A percentile compares a stretch with the other conserved stretches of the same genome.
Conservation (phyloP, 768 basidiomycete species). For the Mycena haematopus region DNA sequence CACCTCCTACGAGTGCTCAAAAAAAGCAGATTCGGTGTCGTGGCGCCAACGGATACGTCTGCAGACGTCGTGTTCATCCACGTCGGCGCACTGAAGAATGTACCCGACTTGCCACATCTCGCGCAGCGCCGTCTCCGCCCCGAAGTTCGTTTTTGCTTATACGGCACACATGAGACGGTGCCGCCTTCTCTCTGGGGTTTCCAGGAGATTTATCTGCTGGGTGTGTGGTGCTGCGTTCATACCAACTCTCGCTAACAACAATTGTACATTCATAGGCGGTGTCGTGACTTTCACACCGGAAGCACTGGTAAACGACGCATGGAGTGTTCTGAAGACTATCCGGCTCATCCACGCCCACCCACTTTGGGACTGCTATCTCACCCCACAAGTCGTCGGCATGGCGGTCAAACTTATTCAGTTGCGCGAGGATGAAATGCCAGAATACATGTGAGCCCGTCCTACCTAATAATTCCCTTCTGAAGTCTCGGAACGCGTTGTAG, state of each 20-base stretch:
- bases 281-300: slow-evolving; percentile 22
- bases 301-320: slow-evolving; percentile 16
- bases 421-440: slow-evolving; percentile 6
- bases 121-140: slow-evolving; percentile 12
- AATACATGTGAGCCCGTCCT: background rate
- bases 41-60: background rate
- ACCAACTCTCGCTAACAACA: background rate
- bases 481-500: background rate
- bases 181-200: slow-evolving; percentile 11
- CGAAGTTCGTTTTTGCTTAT: slow-evolving; percentile 9
- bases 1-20: slow-evolving; percentile 1
- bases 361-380: slow-evolving; percentile 17
- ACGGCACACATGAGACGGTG: slow-evolving; percentile 11
- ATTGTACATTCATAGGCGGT: slow-evolving; percentile 5
- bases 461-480: background rate
- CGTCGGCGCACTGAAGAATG: slow-evolving; percentile 7
- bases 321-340: slow-evolving; percentile 13
- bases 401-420: slow-evolving; percentile 3
- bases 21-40: background rate
- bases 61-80: slow-evolving; percentile 17
- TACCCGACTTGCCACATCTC: slow-evolving; percentile 12
- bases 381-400: slow-evolving; percentile 20
- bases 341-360: slow-evolving; percentile 13
- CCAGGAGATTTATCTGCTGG: slow-evolving; percentile 10
- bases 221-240: background rate